Base-by-base conservation (phyloP, 139 green algal genomes). In the Chlamydomonas schloesseri region DNA sequence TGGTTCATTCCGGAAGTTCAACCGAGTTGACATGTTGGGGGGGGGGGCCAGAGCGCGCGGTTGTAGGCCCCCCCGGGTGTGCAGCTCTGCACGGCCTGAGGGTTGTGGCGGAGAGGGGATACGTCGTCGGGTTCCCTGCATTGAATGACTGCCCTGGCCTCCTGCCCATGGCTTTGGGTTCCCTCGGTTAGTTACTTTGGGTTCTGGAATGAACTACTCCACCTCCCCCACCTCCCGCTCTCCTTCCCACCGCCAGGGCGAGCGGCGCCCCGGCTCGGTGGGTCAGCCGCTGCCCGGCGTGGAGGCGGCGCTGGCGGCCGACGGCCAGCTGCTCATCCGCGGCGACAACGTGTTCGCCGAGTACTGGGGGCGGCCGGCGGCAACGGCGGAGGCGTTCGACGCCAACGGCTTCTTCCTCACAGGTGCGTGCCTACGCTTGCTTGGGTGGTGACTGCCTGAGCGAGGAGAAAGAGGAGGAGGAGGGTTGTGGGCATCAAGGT, bases 401-500 rank as follows among this genome's bases (percentile, higher is more conserved):
- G 34, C 46, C 0, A 87, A 98, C 17, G 98, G 96, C 36, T 99
- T 87, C 83, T 99, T 99, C 88, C 77, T 85, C 3, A 99, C 97
- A 29, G 97, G 97, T 80, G 64, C 4, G 64, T 1, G 29, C 10
- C n/a, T n/a, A n/a, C n/a, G n/a, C n/a, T n/a, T n/a, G n/a, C n/a
- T n/a, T n/a, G n/a, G 26, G 26, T 11, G 5, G 60, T 5, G 60
- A 18, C 1, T 24, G 71, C 33, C 57, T 33, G 6, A 58, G 21
- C 20, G 75, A 18, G 26, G 0, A 5, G 60, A 29, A 31, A 33
- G 29, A 36, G 28, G 77, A 42, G 11, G 26, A 29, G 58, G 3
- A 5, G 29, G 65, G 31, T 17, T 26, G 1, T 5, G n/a, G n/a
- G n/a, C 13, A 53, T 29, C 50, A 53, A 17, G 50, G 50, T 34